Base-by-base conservation (phyloP, 208 protist genomes). In the Novymonas esmeraldas region DNA sequence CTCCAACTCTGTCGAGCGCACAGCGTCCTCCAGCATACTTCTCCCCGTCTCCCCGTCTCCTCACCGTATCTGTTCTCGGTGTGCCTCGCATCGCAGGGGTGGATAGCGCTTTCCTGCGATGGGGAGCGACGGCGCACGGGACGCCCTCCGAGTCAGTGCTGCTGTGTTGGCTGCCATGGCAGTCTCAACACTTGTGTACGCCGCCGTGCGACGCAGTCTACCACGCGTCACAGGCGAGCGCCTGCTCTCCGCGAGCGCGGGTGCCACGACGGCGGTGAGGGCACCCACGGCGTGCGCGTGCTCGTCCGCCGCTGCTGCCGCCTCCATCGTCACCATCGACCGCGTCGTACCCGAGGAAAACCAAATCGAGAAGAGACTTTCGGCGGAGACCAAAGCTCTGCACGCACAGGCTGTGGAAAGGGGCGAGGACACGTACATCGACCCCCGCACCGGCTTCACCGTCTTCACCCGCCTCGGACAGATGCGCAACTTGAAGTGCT, bases 401-500 rank as follows among this genome's bases (percentile, higher is more conserved):
- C 82, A 85, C 50, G 29, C 31, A 20, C 16, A 62, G 20, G 73
- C 82, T 13, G 59, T 81, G 22, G 71, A 31, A 16, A 26, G 34
- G 6, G 71, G 72, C 7, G 44, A 75, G 31, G 58, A 76, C 26
- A 84, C 73, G 20, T 89, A 87, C 64, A 84, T 46, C 11, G 80
- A 89, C 45, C 70, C 77, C 6, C 22, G 34, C 14, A 89, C 78
- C 10, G 83, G 78, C 45, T 83, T 80, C 56, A 81, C 78, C 18
- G 78, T 90, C 38, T 73, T 90, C 38, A 90, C 81, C 5, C 60
- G 56, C 9, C 56, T 81, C 7, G 34, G 45, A 13, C 83, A 84
- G 41, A 20, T 78, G 24, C 59, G 46, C 22, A 67, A 78, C 7
- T 59, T 66, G 31, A 57, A 62, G 50, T 89, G 83, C 62, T 85